A percentile compares a stretch with the other conserved stretches of the same genome.
Conservation (phyloP, 805 yeast genomes). For the Jamesozyma piceae region DNA sequence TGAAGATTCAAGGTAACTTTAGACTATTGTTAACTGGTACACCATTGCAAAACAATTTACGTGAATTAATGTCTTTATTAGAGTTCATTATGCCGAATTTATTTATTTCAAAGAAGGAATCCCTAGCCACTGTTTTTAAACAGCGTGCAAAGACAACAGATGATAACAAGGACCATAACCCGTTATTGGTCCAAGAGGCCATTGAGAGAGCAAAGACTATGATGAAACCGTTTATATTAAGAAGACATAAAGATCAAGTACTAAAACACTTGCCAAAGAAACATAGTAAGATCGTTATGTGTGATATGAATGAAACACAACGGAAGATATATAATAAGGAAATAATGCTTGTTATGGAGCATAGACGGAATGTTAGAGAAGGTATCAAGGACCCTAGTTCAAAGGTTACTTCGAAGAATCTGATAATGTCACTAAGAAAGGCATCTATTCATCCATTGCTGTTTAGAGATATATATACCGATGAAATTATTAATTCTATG, state of each 20-base stretch:
- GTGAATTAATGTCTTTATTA: constrained; percentile 79
- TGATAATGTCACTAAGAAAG: constrained; percentile 81
- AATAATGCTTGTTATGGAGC: constrained; percentile 35
- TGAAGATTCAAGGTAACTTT: constrained; percentile 77
- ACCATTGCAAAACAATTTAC: constrained; percentile 86
- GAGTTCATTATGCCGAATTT: constrained; percentile 83
- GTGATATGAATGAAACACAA: constrained; percentile 53
- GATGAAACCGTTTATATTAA: constrained; percentile 95
- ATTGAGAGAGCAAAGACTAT: constrained; percentile 87
- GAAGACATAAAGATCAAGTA: constrained; percentile 89
- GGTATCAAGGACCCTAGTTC: constrained; percentile 24
- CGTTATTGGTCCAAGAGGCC: constrained; percentile 82
- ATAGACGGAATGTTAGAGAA: constrained; percentile 9
- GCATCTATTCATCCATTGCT: constrained; percentile 88
- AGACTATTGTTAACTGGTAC: constrained; percentile 90
- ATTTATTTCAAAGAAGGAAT: constrained; percentile 74
- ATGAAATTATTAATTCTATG: constrained; percentile 53
- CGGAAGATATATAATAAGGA: constrained; percentile 51
- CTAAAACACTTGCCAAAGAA: constrained; percentile 81
- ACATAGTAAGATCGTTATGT: constrained; percentile 49
- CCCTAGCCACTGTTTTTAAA: constrained; percentile 71
- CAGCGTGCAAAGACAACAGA: constrained; percentile 71
- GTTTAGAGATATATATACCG: constrained; percentile 58
- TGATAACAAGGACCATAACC: constrained; percentile 50
- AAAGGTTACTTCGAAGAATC: constrained; percentile 39